A percentile compares a stretch with the other conserved stretches of the same genome.
Conservation (phyloP, 176 grass and related monocot species). For the Bromus sterilis region DNA sequence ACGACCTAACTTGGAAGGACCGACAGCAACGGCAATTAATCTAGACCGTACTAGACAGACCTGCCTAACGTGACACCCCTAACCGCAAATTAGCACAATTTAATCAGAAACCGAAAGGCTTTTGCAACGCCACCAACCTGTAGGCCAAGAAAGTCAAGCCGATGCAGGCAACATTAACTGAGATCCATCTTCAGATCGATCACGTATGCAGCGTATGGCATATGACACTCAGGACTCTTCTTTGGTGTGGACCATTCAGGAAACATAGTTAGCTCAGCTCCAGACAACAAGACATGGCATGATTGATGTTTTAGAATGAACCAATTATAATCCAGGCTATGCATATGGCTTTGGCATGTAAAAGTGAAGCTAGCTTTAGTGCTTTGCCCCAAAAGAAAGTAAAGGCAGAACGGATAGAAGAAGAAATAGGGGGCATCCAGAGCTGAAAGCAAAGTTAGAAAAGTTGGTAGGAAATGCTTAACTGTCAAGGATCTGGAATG, state of each 20-base stretch:
- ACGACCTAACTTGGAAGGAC: slow-evolving; percentile 20
- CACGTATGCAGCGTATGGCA: background rate
- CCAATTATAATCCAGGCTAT: background rate
- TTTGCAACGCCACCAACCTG: background rate
- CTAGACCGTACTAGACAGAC: background rate
- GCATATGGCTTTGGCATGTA: background rate
- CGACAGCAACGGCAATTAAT: slow-evolving; percentile 24
- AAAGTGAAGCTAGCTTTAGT: background rate
- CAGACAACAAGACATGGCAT: background rate
- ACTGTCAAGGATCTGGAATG: slow-evolving; percentile 5
- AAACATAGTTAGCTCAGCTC: background rate
- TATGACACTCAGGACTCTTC: background rate
- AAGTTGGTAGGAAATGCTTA: background rate
- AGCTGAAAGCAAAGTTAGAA: slow-evolving; percentile 7
- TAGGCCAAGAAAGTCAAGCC: background rate
- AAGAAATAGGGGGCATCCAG: background rate
- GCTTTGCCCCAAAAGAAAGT: background rate
- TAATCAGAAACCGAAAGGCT: slow-evolving; percentile 5
- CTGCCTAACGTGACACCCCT: slow-evolving; percentile 2
- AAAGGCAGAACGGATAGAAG: background rate
- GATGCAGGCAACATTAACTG: background rate
- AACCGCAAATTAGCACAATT: background rate
- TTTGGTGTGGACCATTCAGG: background rate
- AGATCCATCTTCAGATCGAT: background rate
- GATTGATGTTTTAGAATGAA: background rate